These are phyloP conservation scores for Aspergillus fructus DNA, from an alignment of 2,329 filamentous ascomycete species.

Conservation along the genomic window DNA sequence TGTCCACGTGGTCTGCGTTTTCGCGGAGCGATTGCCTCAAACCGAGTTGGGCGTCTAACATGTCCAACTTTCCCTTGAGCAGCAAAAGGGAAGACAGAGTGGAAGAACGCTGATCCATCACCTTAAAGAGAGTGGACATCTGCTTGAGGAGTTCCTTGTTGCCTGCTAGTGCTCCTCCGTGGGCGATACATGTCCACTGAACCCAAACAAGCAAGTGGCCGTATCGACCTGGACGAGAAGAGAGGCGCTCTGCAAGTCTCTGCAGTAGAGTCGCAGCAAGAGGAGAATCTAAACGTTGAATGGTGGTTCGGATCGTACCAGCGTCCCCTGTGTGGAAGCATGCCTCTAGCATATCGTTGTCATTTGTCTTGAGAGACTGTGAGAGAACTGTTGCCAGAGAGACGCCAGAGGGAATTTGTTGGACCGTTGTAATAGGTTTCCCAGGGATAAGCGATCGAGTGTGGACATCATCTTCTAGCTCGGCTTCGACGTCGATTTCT, in stretches of 20 bases:
- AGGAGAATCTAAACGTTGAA: slow-evolving; percentile 83
- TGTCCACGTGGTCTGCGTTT: slow-evolving; percentile 37
- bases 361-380: slow-evolving; percentile 89
- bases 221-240: slow-evolving; percentile 82
- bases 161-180: slow-evolving; percentile 85
- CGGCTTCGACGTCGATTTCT: slow-evolving; percentile 68
- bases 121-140: slow-evolving; percentile 76
- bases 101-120: slow-evolving; percentile 80
- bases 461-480: slow-evolving; percentile 47
- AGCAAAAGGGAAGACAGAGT: slow-evolving; percentile 79
- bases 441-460: slow-evolving; percentile 47
- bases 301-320: slow-evolving; percentile 77
- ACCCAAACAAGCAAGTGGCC: slow-evolving; percentile 93
- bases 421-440: slow-evolving; percentile 45
- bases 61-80: slow-evolving; percentile 92
- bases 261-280: slow-evolving; percentile 77
- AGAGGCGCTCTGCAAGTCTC: slow-evolving; percentile 81
- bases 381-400: slow-evolving; percentile 91
- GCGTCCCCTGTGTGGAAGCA: slow-evolving; percentile 81
- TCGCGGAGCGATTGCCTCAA: slow-evolving; percentile 70
- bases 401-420: slow-evolving; percentile 67
- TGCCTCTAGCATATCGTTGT: slow-evolving; percentile 83
- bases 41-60: slow-evolving; percentile 87
- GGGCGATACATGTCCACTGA: slow-evolving; percentile 88
- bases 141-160: slow-evolving; percentile 80